phyloP scores from a whole-genome alignment of 345 rosid genomes.

The Melaleuca alternifolia region DNA sequence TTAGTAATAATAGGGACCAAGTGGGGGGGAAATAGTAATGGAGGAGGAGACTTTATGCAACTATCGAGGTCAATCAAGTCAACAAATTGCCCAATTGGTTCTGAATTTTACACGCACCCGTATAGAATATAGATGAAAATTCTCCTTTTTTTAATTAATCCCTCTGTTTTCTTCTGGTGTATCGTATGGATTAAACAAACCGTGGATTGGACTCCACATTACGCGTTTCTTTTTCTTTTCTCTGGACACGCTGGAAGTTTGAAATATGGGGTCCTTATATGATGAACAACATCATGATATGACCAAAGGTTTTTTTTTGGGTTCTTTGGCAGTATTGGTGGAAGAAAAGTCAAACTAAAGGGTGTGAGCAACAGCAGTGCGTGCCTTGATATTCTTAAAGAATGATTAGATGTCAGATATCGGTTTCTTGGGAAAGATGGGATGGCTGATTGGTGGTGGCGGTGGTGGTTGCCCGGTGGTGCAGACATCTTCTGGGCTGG shows the following conservation, averaged over 20 bases:
- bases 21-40: not conserved
- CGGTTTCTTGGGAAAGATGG: not conserved
- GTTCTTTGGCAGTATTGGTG: not conserved
- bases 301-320: not conserved
- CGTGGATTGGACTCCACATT: not conserved
- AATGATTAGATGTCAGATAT: not conserved
- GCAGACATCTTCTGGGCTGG: not conserved
- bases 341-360: not conserved
- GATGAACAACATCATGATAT: not conserved
- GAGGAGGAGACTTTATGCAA: not conserved
- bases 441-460: not conserved
- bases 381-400: not conserved
- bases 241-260: not conserved
- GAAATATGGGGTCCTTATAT: not conserved
- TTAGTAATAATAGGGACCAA: not conserved
- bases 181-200: not conserved
- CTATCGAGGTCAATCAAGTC: slow-evolving; percentile 39
- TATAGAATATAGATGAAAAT: not conserved
- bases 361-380: not conserved
- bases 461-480: not conserved
- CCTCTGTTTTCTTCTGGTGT: not conserved
- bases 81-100: slow-evolving; percentile 1
- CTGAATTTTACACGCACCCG: not conserved
- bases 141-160: not conserved
- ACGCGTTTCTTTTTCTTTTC: not conserved